Conservation (phyloP, 2,329 filamentous ascomycete genomes). For the Scedosporium apiospermum region DNA sequence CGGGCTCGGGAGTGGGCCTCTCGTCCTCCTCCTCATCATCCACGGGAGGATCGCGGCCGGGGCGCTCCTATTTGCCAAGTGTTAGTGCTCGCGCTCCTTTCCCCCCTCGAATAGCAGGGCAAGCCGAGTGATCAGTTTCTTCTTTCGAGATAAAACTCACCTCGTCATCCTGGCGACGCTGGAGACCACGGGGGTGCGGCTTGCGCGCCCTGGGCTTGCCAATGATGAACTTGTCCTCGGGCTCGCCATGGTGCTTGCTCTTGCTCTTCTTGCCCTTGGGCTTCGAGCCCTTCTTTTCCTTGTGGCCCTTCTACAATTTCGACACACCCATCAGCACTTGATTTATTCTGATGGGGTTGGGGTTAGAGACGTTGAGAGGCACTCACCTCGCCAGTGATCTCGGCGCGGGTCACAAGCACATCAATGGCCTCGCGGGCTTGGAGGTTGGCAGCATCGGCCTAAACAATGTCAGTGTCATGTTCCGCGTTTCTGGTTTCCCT, state of each 20-base stretch:
- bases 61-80: not conserved
- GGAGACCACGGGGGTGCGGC: not conserved
- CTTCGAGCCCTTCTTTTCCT: not conserved
- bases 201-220: not conserved
- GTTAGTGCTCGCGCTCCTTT: not conserved
- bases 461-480: not conserved
- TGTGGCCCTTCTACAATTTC: not conserved
- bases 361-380: not conserved
- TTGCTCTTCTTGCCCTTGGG: not conserved
- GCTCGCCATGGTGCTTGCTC: not conserved
- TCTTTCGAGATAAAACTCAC: no score
- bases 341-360: no score
- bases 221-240: not conserved
- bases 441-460: not conserved
- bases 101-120: not conserved
- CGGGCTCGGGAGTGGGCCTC: slow-evolving; percentile 2
- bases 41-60: not conserved
- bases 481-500: not conserved
- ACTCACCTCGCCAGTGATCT: not conserved
- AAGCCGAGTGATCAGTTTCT: no score
- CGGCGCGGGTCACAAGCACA: not conserved
- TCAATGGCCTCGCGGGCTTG: not conserved
- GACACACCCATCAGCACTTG: no score
- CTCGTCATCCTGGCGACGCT: not conserved
- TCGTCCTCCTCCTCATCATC: not conserved